Evolutionary conservation across 1,139 yeast genomes (phyloP).

Genomic region (Suhomyces bolitotheri): DNA sequence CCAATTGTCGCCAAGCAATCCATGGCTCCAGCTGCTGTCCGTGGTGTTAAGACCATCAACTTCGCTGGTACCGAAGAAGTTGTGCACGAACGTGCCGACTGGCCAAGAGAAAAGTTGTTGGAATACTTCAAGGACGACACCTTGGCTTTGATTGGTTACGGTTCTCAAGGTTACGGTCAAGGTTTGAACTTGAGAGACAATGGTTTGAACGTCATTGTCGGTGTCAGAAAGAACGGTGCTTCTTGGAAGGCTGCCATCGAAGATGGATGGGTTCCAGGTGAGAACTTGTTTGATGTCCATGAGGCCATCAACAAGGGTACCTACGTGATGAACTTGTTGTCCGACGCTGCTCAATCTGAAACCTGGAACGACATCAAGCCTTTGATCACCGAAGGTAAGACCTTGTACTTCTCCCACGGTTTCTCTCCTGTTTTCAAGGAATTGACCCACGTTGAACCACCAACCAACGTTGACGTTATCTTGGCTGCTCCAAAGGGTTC

Average conservation of each 20-base stretch:
- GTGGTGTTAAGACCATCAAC: constrained; percentile 96
- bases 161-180: constrained; percentile 99
- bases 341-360: constrained; percentile 99
- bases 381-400: constrained; percentile 92
- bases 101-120: constrained; percentile 96
- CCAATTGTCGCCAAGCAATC: constrained; percentile 44
- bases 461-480: constrained; percentile 92
- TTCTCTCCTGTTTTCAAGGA: constrained; percentile 99
- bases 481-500: constrained; percentile 99
- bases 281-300: constrained; percentile 90
- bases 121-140: constrained; percentile 98
- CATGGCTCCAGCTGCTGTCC: constrained; percentile 45
- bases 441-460: constrained; percentile 94
- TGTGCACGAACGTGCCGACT: constrained; percentile 98
- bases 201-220: constrained; percentile 94
- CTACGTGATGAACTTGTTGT: constrained; percentile 92
- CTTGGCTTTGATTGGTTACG: constrained; percentile 96
- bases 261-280: constrained; percentile 99
- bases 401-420: constrained; percentile 98
- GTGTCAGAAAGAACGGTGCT: constrained; percentile 98
- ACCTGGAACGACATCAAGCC: constrained; percentile 91
- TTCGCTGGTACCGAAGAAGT: constrained; percentile 94
- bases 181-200: constrained; percentile 99
- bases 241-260: constrained; percentile 99
- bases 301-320: constrained; percentile 95